Base-by-base conservation (phyloP, 768 basidiomycete species). In the Podaxis pistillaris region DNA sequence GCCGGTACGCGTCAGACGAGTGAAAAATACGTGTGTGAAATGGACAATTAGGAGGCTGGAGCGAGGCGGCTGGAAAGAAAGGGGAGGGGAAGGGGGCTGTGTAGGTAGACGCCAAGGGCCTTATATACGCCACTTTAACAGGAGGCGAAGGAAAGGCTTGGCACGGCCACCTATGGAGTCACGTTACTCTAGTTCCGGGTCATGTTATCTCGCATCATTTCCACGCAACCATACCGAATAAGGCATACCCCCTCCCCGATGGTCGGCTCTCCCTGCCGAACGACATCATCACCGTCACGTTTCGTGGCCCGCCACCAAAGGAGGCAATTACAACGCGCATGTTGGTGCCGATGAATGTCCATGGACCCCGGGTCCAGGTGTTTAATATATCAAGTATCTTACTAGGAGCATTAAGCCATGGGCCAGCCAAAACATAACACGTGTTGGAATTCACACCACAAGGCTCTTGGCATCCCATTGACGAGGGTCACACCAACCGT, bases 151-250 rank as follows among this genome's bases (percentile, higher is more conserved):
- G 9, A 24, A 51, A 28, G 13, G 28, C 62, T 66, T 64, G 65
- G 63, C 56, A 60, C 49, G 26, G n/a, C 61, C 65, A 58, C 60
- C 62, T 30, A 36, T 49, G 71, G n/a, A 33, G 55, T 62, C 56
- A 63, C 58, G 58, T 60, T 60, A 51, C 46, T 33, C 5, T 26
- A 22, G 56, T 3, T 37, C 33, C 22, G 22, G 0, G 17, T 59
- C 58, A 59, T 49, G 58, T 59, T 59, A 38, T 37, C 17, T 22
- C n/a, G 19, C 30, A 38, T 24, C 22, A 13, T 70, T 9, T 68
- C 68, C 61, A 76, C 1, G 33, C 33, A 75, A 3, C 77, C 19
- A 71, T 78, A 76, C 75, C 76, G 59, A 22, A 58, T 41, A 24
- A 37, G 28, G 15, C n/a, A 40, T 28, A 22, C 2, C 15, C 11